Base-by-base conservation (phyloP, 106 monocot genomes). In the Apostasia ramifera region DNA sequence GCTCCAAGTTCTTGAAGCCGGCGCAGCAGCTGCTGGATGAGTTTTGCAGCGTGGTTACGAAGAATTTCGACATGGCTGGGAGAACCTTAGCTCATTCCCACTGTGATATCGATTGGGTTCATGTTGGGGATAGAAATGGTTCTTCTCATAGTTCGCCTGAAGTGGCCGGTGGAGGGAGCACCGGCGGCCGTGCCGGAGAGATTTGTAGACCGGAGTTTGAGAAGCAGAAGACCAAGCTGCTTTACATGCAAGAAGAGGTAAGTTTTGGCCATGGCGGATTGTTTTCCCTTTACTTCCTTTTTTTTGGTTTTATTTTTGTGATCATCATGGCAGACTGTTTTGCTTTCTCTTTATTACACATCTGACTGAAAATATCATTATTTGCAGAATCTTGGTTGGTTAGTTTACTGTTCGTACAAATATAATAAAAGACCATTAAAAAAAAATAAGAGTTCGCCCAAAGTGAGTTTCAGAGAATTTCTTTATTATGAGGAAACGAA, bases 201-300 rank as follows among this genome's bases (percentile, higher is more conserved):
- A 2, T 53, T 67, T 58, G 69, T 14, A 49, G 78, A 8, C 79
- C 82, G 2, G 85, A 86, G 72, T 66, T 86, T 49, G 75, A 82
- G 69, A 74, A 86, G 69, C 79, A 72, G 75, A 81, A 82, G 52
- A 72, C 69, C 8, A 86, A 86, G 72, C 76, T 86, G 0, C 55
- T 86, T 47, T 78, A 73, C 73, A 79, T 86, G 85, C 82, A 79
- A 61, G 85, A 86, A 61, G 82, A 86, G 85, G 85, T 86, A 56
- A 78, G 48, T 39, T 5, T 39, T 37, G 8, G 40, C 39, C 4
- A 39, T 59, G 40, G 37, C 59, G 40, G 59, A 40, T 59, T n/a
- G 1, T 9, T 56, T 56, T n/a, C 13, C 8, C 1, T 56, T n/a
- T 56, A 12, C 56, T 14, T 11, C 2, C 10, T 26, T 26, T 26